Conservation (phyloP, 2,329 filamentous ascomycete genomes). For the Sarocladiaceae sp. region DNA sequence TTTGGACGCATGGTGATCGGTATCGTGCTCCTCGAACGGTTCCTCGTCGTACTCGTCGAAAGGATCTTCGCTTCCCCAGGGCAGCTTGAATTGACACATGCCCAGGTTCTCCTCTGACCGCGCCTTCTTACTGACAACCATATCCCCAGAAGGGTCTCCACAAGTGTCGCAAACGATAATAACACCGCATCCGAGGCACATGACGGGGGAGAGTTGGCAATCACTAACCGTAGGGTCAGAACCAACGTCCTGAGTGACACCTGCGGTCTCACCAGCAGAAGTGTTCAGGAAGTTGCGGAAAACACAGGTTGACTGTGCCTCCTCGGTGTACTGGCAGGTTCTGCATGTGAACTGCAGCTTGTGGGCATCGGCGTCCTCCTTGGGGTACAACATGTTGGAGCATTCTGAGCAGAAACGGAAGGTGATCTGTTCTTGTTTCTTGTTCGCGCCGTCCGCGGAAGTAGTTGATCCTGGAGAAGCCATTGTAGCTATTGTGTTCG, state of each 20-base stretch:
- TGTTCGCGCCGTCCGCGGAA: conserved; percentile 36
- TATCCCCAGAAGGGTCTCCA: conserved; percentile 15
- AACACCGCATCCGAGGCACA: conserved; percentile 44
- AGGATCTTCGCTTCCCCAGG: conserved; percentile 25
- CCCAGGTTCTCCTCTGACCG: conserved; percentile 15
- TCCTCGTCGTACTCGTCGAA: conserved; percentile 36
- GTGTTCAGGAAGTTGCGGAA: conserved; percentile 94
- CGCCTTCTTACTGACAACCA: conserved; percentile 5
- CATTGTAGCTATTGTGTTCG: conserved; percentile 35
- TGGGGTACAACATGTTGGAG: conserved; percentile 96
- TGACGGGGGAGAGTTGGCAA: conserved; percentile 22
- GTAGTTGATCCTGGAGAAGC: conserved; percentile 52
- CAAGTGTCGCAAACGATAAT: conserved; percentile 40
- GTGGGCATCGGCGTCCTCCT: conserved; percentile 82
- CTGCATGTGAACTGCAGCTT: conserved; percentile 93
- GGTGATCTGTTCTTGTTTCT: conserved; percentile 74
- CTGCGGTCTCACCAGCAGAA: conserved; percentile 88
- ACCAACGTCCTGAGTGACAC: conserved; percentile 94
- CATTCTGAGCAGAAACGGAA: conserved; percentile 99
- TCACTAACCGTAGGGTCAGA: conserved; percentile 96
- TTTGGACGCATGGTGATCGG: conserved; percentile 10
- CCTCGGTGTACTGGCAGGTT: conserved; percentile 88
- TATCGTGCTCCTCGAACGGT: conserved; percentile 22
- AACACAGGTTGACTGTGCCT: conserved; percentile 83
- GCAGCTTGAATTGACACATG: conserved; percentile 24